phyloP scores from a whole-genome alignment of 1,139 yeast genomes.

The Martiniozyma asiatica region DNA sequence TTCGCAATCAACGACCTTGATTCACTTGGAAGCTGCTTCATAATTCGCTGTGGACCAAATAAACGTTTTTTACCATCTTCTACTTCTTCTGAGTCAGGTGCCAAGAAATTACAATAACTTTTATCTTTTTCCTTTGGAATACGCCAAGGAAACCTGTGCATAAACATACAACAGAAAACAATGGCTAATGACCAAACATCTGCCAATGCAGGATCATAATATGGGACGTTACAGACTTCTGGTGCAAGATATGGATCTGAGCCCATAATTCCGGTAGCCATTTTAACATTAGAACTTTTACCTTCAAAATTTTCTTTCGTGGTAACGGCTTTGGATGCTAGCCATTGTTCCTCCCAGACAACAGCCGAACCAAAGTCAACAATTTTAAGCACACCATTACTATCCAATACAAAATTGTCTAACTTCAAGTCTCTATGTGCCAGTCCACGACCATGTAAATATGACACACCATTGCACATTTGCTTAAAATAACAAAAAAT shows the following conservation, averaged over 20 bases:
- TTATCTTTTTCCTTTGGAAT: slow-evolving; percentile 41
- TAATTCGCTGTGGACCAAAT: slow-evolving; percentile 76
- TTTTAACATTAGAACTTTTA: slow-evolving; percentile 1
- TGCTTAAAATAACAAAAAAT: slow-evolving; percentile 60
- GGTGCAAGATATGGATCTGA: slow-evolving; percentile 77
- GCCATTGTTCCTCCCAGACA: slow-evolving; percentile 27
- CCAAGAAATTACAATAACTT: slow-evolving; percentile 19
- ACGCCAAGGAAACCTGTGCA: slow-evolving; percentile 72
- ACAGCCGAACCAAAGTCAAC: slow-evolving; percentile 75
- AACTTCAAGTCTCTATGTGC: slow-evolving; percentile 70
- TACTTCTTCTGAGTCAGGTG: slow-evolving; percentile 12
- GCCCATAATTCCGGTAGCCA: slow-evolving; percentile 63
- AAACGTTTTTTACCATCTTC: slow-evolving; percentile 17
- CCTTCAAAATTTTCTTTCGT: slow-evolving; percentile 4
- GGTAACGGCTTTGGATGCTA: neutral
- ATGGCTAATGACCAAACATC: slow-evolving; percentile 77
- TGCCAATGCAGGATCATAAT: slow-evolving; percentile 60
- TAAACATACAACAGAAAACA: slow-evolving; percentile 62
- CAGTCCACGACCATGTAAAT: slow-evolving; percentile 54
- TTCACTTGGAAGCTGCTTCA: slow-evolving; percentile 79
- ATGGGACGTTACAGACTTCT: slow-evolving; percentile 38
- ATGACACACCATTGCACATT: slow-evolving; percentile 46
- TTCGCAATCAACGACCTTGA: slow-evolving; percentile 65
- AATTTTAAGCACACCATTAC: slow-evolving; percentile 50
- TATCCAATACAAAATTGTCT: slow-evolving; percentile 64